phyloP scores from a whole-genome alignment of 1,284 basidiomycete species.

The Pisolithus thermaeus region DNA sequence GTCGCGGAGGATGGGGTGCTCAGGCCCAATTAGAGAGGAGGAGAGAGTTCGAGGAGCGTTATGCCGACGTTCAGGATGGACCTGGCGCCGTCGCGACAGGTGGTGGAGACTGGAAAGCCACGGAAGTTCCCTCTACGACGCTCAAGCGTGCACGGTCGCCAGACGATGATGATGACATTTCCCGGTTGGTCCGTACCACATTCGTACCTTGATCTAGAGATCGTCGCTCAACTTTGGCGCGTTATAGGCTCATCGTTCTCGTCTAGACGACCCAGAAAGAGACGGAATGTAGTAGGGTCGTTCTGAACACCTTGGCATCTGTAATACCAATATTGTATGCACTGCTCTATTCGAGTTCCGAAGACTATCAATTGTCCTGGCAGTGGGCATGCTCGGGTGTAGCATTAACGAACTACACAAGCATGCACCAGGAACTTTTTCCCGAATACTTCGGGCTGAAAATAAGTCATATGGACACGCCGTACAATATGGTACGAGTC shows the following conservation, averaged over 20 bases:
- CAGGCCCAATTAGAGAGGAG: constrained; percentile 82
- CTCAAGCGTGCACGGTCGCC: constrained; percentile 66
- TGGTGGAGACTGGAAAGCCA: constrained; percentile 78
- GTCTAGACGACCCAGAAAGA: constrained; percentile 55
- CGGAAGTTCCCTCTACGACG: constrained; percentile 35
- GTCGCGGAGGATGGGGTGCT: constrained; percentile 94
- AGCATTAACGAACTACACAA: constrained; percentile 50
- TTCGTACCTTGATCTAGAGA: not conserved
- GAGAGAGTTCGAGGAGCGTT: constrained; percentile 84
- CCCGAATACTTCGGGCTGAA: constrained; percentile 31
- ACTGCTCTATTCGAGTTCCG: not conserved
- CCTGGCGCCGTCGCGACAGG: constrained; percentile 79
- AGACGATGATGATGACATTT: constrained; percentile 59
- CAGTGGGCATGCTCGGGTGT: no score
- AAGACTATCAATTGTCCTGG: not conserved
- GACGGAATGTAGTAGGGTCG: constrained; percentile 54
- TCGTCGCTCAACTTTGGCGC: constrained; percentile 5
- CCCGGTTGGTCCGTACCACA: constrained; percentile 44
- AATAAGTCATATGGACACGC: constrained; percentile 53
- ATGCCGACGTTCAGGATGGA: constrained; percentile 78
- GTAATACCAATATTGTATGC: constrained; percentile 9
- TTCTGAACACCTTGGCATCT: constrained; percentile 1
- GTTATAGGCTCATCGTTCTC: constrained; percentile 44
- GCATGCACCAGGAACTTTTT: constrained; percentile 48
- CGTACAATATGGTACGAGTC: constrained; percentile 67